Evolutionary conservation across 2,329 filamentous ascomycete species (phyloP).

Genomic region (Aspergillus pseudoglaucus): DNA sequence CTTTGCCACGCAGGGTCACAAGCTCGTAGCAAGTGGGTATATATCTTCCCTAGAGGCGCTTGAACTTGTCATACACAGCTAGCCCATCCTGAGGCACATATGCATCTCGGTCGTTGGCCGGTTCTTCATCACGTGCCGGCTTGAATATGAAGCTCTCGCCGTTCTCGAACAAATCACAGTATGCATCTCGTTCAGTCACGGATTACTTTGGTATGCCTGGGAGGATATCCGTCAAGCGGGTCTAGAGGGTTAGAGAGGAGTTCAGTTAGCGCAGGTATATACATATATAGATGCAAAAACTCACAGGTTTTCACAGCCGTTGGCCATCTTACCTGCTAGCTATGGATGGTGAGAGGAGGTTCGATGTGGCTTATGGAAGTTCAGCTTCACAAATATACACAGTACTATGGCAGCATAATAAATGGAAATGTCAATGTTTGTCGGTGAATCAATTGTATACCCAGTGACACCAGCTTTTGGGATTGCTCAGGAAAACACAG

Average conservation of each 20-base stretch:
- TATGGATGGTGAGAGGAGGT: too few relatives aligned
- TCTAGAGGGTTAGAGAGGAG: background rate
- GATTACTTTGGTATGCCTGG: background rate
- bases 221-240: background rate
- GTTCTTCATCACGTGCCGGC: background rate
- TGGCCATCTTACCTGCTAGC: too few relatives aligned
- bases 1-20: background rate
- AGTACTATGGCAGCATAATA: too few relatives aligned
- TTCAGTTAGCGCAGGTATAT: background rate
- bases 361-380: too few relatives aligned
- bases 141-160: background rate
- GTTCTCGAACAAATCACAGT: background rate
- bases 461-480: too few relatives aligned
- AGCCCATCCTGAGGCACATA: background rate
- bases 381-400: too few relatives aligned
- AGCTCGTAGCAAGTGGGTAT: background rate
- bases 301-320: background rate
- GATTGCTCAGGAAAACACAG: too few relatives aligned
- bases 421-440: too few relatives aligned
- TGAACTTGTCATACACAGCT: background rate
- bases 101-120: background rate
- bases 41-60: background rate
- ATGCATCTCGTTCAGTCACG: background rate
- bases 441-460: too few relatives aligned
- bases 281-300: background rate